Evolutionary conservation across 1,284 basidiomycete species (phyloP).

Genomic region (Singerocomus inundabilis): DNA sequence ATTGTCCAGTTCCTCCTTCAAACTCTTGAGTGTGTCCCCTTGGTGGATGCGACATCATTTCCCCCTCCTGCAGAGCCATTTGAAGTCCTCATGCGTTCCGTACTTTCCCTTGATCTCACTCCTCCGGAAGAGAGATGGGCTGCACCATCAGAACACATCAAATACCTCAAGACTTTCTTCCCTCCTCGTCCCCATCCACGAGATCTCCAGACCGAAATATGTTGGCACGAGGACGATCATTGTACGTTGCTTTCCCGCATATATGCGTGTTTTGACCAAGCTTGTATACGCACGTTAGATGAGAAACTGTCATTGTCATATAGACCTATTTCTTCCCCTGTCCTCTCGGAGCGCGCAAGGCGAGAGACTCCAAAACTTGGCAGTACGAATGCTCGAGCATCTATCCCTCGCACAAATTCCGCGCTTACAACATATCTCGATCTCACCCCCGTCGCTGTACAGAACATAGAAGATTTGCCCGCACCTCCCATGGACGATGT

Average conservation of each 20-base stretch:
- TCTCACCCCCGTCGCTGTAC: slow-evolving; percentile 21
- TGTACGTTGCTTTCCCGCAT: slow-evolving; percentile 28
- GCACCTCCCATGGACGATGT: slow-evolving; percentile 31
- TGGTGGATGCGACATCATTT: slow-evolving; percentile 49
- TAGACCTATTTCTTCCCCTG: slow-evolving; percentile 39
- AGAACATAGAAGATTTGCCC: slow-evolving; percentile 24
- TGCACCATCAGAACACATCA: slow-evolving; percentile 37
- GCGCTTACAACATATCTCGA: slow-evolving; percentile 17
- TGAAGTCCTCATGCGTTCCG: slow-evolving; percentile 38
- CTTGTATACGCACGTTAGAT: slow-evolving; percentile 23
- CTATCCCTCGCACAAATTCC: slow-evolving; percentile 28
- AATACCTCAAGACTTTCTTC: slow-evolving; percentile 39
- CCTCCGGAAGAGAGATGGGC: slow-evolving; percentile 47
- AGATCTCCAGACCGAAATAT: slow-evolving; percentile 34
- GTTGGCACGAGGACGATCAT: slow-evolving; percentile 35
- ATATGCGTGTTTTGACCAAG: slow-evolving; percentile 14
- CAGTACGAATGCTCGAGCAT: slow-evolving; percentile 14
- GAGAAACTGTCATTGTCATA: slow-evolving; percentile 20
- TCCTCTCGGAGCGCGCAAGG: slow-evolving; percentile 39
- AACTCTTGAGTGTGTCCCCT: slow-evolving; percentile 42
- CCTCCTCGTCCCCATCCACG: slow-evolving; percentile 15
- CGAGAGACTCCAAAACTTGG: slow-evolving; percentile 39
- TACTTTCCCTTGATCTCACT: slow-evolving; percentile 32
- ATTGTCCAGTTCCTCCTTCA: slow-evolving; percentile 43
- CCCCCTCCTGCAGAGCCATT: slow-evolving; percentile 51